A percentile compares a stretch with the other conserved stretches of the same genome.
Evolutionary conservation across 768 basidiomycete genomes (phyloP).

Genomic region (Russula ochroleuca): DNA sequence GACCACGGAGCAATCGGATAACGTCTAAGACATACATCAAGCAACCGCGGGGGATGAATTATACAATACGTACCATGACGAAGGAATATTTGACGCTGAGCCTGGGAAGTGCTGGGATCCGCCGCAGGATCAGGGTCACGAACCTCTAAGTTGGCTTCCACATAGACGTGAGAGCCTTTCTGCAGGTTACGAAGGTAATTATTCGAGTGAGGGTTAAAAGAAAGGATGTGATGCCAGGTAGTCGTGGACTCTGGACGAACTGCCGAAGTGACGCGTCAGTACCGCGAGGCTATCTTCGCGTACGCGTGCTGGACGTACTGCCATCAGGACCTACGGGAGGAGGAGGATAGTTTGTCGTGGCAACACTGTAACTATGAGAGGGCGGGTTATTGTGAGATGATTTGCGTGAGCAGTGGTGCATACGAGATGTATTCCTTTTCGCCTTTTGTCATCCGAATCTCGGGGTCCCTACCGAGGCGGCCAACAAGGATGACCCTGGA

Average conservation of each 20-base stretch:
- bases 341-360: constrained; percentile 59
- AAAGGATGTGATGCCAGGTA: constrained; percentile 75
- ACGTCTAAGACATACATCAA: constrained; percentile 40
- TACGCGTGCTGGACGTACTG: constrained; percentile 40
- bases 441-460: constrained; percentile 59
- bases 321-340: constrained; percentile 58
- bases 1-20: constrained; percentile 44
- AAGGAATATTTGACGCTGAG: constrained; percentile 79
- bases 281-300: not conserved
- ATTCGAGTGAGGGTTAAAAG: constrained; percentile 60
- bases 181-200: constrained; percentile 59
- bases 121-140: constrained; percentile 64
- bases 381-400: not conserved
- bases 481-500: constrained; percentile 78
- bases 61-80: constrained; percentile 56
- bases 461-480: constrained; percentile 65
- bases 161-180: constrained; percentile 74
- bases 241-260: constrained; percentile 50
- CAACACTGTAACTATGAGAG: constrained; percentile 63
- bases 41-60: not conserved
- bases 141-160: constrained; percentile 74
- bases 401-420: constrained; percentile 31
- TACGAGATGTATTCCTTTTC: constrained; percentile 78
- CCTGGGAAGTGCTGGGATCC: constrained; percentile 61
- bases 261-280: constrained; percentile 30